phyloP scores from a whole-genome alignment of 2,329 filamentous ascomycete genomes.

The Clonostachys chloroleuca region DNA sequence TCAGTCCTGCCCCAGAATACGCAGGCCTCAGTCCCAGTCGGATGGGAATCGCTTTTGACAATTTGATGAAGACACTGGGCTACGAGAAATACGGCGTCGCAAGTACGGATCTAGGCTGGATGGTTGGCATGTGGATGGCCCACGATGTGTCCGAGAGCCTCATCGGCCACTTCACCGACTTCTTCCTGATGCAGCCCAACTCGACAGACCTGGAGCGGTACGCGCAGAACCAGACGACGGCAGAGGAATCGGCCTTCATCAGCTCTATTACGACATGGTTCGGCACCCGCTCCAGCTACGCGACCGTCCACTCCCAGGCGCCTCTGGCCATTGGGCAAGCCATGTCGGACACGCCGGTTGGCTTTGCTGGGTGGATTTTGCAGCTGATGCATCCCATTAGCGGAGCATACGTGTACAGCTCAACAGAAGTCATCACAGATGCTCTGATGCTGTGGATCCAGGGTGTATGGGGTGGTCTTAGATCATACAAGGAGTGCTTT shows the following conservation, averaged over 20 bases:
- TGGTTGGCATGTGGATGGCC: neutral
- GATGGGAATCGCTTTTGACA: neutral
- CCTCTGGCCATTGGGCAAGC: slow-evolving; percentile 1
- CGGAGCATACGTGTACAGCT: slow-evolving; percentile 1
- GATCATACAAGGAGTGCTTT: slow-evolving; percentile 5
- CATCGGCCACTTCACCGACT: slow-evolving; percentile 25
- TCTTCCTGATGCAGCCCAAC: slow-evolving; percentile 1
- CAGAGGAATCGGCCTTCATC: neutral
- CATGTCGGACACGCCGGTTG: slow-evolving; percentile 3
- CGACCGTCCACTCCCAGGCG: neutral
- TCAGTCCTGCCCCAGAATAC: slow-evolving; percentile 3
- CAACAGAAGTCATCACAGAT: slow-evolving; percentile 1
- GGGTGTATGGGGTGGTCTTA: slow-evolving; percentile 1
- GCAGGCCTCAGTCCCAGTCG: neutral
- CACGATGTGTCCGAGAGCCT: slow-evolving; percentile 1
- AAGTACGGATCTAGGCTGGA: slow-evolving; percentile 2
- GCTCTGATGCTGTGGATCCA: slow-evolving; percentile 2
- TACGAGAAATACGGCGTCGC: slow-evolving; percentile 3
- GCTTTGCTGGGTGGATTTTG: slow-evolving; percentile 3
- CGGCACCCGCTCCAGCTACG: neutral
- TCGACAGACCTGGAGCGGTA: slow-evolving; percentile 1
- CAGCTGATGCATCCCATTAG: slow-evolving; percentile 3
- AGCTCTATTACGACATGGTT: neutral
- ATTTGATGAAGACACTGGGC: slow-evolving; percentile 1
- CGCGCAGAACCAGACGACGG: slow-evolving; percentile 1